A percentile compares a stretch with the other conserved stretches of the same genome.
phyloP scores from a whole-genome alignment of 2,329 filamentous ascomycete species.

The Parasarocladium wereldwijsianum region DNA sequence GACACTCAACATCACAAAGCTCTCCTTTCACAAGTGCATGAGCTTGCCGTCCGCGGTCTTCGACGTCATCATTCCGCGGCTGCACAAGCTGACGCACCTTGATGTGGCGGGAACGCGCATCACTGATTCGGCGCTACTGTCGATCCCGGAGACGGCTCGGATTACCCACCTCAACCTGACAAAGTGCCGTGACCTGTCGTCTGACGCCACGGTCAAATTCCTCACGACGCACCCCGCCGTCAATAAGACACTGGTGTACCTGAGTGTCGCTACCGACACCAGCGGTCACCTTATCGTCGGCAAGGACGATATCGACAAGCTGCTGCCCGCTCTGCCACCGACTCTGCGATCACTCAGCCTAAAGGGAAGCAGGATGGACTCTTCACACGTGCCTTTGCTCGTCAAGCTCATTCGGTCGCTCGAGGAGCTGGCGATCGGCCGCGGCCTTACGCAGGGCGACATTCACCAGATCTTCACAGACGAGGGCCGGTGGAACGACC shows the following conservation, averaged over 20 bases:
- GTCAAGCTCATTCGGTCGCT: constrained; percentile 51
- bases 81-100: constrained; percentile 56
- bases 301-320: constrained; percentile 45
- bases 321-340: constrained; percentile 51
- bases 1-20: constrained; percentile 43
- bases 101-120: constrained; percentile 69
- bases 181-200: constrained; percentile 57
- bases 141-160: constrained; percentile 55
- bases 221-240: constrained; percentile 57
- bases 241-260: constrained; percentile 46
- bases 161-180: constrained; percentile 68
- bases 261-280: constrained; percentile 60
- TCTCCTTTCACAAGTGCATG: constrained; percentile 69
- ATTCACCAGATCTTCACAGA: constrained; percentile 47
- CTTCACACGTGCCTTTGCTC: constrained; percentile 48
- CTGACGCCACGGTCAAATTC: constrained; percentile 54
- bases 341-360: constrained; percentile 61
- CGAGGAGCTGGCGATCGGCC: constrained; percentile 62
- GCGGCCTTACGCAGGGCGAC: constrained; percentile 49
- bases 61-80: constrained; percentile 55
- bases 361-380: constrained; percentile 57
- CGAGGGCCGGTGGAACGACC: constrained; percentile 28
- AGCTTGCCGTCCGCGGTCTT: constrained; percentile 54
- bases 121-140: constrained; percentile 53
- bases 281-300: constrained; percentile 59